These are phyloP conservation scores for Ophiostoma sp. DNA, from an alignment of 2,329 filamentous ascomycete genomes.

Conservation along the genomic window DNA sequence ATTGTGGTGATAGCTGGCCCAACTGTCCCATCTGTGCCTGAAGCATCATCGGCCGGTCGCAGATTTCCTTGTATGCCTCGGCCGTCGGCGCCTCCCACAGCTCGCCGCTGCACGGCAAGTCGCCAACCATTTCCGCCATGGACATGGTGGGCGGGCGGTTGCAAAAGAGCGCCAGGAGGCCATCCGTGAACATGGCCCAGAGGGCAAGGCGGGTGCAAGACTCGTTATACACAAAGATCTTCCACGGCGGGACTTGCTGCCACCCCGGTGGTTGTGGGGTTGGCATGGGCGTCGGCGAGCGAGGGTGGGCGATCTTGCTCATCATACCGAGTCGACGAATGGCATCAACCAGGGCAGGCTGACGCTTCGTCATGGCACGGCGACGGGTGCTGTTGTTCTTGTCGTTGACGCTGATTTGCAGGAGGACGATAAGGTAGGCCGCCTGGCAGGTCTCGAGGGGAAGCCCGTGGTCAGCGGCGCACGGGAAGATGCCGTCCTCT, in stretches of 20 bases:
- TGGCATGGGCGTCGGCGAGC: background rate
- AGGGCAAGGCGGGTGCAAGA: background rate
- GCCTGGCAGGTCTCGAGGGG: constrained; percentile 1
- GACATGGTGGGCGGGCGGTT: background rate
- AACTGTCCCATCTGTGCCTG: too few species aligned
- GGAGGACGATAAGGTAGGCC: constrained; percentile 6
- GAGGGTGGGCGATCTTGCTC: background rate
- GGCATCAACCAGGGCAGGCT: background rate
- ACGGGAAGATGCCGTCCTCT: too few species aligned
- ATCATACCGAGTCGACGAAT: background rate
- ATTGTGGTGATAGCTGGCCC: background rate
- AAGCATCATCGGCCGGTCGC: too few species aligned
- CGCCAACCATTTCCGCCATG: background rate
- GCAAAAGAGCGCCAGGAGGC: background rate
- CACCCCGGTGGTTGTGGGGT: too few species aligned
- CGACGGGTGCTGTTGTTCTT: background rate
- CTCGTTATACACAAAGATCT: background rate
- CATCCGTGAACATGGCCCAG: background rate
- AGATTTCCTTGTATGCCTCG: too few species aligned
- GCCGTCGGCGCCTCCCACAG: background rate
- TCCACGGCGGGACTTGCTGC: background rate
- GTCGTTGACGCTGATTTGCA: constrained; percentile 5
- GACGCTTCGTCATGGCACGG: background rate
- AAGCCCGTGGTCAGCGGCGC: too few species aligned
- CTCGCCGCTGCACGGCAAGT: background rate